Evolutionary conservation across 441 rosid genomes (phyloP).

Genomic region (Geranium incanum): DNA sequence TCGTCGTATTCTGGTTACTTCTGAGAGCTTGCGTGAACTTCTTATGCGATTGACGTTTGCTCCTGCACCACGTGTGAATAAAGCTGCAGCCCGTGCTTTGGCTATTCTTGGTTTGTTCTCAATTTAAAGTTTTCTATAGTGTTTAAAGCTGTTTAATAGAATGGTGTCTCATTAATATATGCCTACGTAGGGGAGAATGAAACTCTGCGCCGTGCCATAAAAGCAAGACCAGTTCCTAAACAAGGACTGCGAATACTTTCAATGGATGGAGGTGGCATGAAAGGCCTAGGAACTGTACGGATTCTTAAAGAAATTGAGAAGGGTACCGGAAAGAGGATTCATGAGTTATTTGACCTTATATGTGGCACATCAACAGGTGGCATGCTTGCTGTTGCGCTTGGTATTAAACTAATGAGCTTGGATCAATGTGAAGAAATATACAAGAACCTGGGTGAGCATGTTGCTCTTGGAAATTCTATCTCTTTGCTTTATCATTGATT

Average conservation of each 20-base stretch:
- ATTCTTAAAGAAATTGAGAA: constrained; percentile 93
- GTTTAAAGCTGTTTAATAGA: constrained; percentile 16
- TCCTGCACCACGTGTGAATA: constrained; percentile 73
- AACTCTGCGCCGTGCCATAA: constrained; percentile 75
- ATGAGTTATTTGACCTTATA: constrained; percentile 91
- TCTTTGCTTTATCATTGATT: constrained; percentile 7
- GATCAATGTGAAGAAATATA: constrained; percentile 89
- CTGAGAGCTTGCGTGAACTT: constrained; percentile 92
- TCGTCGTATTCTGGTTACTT: constrained; percentile 73
- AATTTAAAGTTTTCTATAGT: constrained; percentile 14
- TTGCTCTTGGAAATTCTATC: constrained; percentile 11
- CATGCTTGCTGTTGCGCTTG: constrained; percentile 95
- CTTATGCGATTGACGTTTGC: constrained; percentile 69
- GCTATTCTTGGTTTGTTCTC: constrained; percentile 83
- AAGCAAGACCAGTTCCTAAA: constrained; percentile 79
- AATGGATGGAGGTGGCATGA: constrained; percentile 99
- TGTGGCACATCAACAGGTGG: constrained; percentile 99
- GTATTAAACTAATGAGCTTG: constrained; percentile 82
- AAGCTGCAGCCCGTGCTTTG: constrained; percentile 96
- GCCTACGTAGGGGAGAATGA: constrained; percentile 79
- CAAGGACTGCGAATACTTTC: constrained; percentile 91
- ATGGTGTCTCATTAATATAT: constrained; percentile 24
- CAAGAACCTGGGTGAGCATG: constrained; percentile 75
- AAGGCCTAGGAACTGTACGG: constrained; percentile 94
- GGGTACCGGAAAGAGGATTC: constrained; percentile 87